Evolutionary conservation across 352 stramenopile species (phyloP).

Genomic region (Phytophthora syringae): DNA sequence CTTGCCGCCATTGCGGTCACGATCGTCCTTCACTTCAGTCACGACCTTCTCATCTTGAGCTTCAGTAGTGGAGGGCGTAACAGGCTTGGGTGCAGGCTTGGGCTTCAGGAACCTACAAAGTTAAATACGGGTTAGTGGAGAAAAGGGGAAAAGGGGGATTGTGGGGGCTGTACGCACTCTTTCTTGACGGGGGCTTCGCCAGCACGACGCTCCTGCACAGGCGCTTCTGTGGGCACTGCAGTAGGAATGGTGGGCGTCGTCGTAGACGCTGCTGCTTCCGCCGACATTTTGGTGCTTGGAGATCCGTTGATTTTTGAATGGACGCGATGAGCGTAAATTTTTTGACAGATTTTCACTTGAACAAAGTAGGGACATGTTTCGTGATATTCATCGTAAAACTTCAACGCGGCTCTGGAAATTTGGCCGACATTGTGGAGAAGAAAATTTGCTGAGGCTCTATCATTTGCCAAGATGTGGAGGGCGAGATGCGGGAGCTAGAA

Average conservation of each 20-base stretch:
- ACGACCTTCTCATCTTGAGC: background rate
- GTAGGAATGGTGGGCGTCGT: background rate
- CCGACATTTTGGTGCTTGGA: background rate
- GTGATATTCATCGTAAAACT: too few species aligned
- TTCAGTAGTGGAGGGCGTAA: too few species aligned
- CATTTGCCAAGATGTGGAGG: slow-evolving; percentile 78
- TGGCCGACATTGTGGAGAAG: slow-evolving; percentile 85
- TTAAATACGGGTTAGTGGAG: background rate
- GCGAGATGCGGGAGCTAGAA: slow-evolving; percentile 61
- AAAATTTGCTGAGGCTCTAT: slow-evolving; percentile 61
- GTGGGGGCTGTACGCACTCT: slow-evolving; percentile 39
- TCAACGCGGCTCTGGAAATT: slow-evolving; percentile 72
- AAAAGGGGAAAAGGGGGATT: slow-evolving; percentile 5
- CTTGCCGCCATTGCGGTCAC: slow-evolving; percentile 22
- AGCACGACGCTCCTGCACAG: slow-evolving; percentile 16
- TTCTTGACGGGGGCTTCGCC: slow-evolving; percentile 56
- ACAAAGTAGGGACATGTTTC: background rate
- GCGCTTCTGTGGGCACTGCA: slow-evolving; percentile 1
- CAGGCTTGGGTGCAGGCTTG: too few species aligned
- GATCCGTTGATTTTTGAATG: slow-evolving; percentile 25
- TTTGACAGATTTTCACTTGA: background rate
- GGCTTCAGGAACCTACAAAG: slow-evolving; percentile 69
- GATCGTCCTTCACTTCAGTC: slow-evolving; percentile 12
- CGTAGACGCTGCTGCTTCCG: slow-evolving; percentile 12
- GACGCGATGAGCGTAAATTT: slow-evolving; percentile 6